Conservation (phyloP, 257 asterid species). For the Jasminum sambac region DNA sequence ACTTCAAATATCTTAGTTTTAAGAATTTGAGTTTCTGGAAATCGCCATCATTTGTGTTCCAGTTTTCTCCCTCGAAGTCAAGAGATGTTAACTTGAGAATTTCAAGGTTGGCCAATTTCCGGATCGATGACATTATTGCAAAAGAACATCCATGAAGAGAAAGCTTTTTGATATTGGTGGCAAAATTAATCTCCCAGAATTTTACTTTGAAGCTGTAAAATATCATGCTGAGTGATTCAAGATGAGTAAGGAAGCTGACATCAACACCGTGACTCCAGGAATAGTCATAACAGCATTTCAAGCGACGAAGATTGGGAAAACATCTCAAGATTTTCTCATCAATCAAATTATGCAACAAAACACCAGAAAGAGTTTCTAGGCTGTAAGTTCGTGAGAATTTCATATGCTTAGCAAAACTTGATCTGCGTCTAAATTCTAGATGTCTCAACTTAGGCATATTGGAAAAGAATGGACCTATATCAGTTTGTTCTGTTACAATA, state of each 20-base stretch:
- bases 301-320: slow-evolving; percentile 6
- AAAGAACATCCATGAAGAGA: background rate
- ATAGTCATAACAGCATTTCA: background rate
- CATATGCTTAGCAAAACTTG: background rate
- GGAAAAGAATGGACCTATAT: background rate
- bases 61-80: background rate
- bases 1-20: background rate
- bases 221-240: background rate
- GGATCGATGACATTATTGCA: background rate
- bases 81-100: background rate
- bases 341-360: background rate
- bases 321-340: background rate
- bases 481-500: background rate
- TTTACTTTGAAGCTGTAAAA: too few relatives aligned
- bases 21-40: background rate
- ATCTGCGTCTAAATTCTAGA: background rate
- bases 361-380: slow-evolving; percentile 10
- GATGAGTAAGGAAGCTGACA: background rate
- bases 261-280: background rate
- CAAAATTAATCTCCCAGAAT: background rate
- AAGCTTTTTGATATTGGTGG: slow-evolving; percentile 1
- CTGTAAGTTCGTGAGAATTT: background rate
- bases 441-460: slow-evolving; percentile 14
- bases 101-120: background rate
- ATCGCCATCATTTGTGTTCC: background rate